Evolutionary conservation across 257 asterid species (phyloP), one percentile per base, ranked within the genome.

Genomic region (Ilex asprella): DNA sequence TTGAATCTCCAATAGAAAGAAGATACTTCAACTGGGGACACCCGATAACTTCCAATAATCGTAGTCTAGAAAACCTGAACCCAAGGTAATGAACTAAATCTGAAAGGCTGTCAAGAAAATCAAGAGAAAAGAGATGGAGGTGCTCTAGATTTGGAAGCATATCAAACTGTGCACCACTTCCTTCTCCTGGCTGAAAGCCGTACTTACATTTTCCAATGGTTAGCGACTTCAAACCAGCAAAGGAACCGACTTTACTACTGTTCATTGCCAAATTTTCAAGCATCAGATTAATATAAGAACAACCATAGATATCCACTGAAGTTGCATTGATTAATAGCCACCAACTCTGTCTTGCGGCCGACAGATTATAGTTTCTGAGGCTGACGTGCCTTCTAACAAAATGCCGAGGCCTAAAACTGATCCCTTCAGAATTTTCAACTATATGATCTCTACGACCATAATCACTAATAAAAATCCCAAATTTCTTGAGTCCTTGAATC

Each of bases 21-120:
- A 72, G 59, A 63, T 16, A 53, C 12, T 55, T 7, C 44, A 72
- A 57, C 2, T 58, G 10, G 2, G 16, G 41, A 39, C 68, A 66
- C 6, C 6, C 1, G 0, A 1, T 13, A 9, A 71, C 7, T 13
- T 47, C 39, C 6, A 71, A 14, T 4, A 5, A 16, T 47, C 61
- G 62, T n/a, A 61, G 59, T 27, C 53, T 66, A 43, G 67, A 43
- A 49, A 71, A 65, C 9, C 43, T 14, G 16, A 65, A 60, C 11
- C 71, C 56, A 53, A 71, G 67, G 46, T 11, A 39, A 32, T 49
- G 31, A 21, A 31, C 55, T 11, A 71, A 56, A 56, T 10, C 44
- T 0, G 72, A 47, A 56, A 71, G 5, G 59, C 64, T 35, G 5
- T 35, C 41, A 7, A 35, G 41, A 35, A 35, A 35, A 3, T 35